Conservation (phyloP, 2,329 filamentous ascomycete species). For the Fusarium humuli region DNA sequence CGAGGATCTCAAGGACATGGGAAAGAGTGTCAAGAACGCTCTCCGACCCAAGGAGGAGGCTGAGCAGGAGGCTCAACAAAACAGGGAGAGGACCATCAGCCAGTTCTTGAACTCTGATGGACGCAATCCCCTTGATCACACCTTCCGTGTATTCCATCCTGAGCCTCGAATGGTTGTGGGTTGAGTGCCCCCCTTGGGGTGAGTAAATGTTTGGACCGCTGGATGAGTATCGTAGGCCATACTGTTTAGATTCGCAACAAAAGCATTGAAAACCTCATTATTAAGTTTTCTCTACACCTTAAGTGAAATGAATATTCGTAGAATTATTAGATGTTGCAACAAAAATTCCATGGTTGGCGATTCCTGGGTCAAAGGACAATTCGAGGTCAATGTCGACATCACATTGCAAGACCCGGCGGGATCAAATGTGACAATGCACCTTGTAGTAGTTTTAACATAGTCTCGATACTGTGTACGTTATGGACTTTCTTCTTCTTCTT, state of each 20-base stretch:
- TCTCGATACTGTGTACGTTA: background rate
- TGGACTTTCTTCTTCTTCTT: background rate
- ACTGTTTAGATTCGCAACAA: background rate
- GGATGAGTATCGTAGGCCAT: background rate
- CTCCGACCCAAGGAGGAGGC: background rate
- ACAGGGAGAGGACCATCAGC: background rate
- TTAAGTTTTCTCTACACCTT: background rate
- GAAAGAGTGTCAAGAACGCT: background rate
- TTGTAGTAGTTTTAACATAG: background rate
- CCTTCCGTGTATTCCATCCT: background rate
- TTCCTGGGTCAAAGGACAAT: background rate
- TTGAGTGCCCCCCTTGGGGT: background rate
- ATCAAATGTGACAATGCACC: background rate
- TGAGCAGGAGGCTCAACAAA: background rate
- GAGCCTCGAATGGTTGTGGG: background rate
- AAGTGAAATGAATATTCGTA: background rate
- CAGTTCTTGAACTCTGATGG: background rate
- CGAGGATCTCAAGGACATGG: background rate
- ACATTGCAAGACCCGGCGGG: background rate
- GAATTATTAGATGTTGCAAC: background rate
- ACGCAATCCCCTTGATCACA: background rate
- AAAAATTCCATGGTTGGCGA: background rate
- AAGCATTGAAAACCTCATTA: background rate
- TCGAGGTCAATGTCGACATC: background rate
- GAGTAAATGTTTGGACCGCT: slow-evolving; percentile 10